Base-by-base conservation (phyloP, 2,329 filamentous ascomycete genomes). In the Fusarium burgessii region DNA sequence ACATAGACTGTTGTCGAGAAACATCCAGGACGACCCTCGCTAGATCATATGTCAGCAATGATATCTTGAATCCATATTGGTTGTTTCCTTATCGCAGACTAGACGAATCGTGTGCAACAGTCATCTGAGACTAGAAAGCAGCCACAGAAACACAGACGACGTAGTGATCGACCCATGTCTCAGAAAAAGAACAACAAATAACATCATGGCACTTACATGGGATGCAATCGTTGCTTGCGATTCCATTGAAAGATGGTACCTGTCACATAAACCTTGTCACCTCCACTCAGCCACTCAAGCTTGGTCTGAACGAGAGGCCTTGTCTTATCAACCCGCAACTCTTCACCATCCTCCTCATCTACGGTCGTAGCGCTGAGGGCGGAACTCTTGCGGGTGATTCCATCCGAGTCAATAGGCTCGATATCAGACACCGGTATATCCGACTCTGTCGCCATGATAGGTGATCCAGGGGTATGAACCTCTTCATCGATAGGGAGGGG, bases 221-320 rank as follows among this genome's bases (percentile, higher is more conserved):
- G 91, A 81, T 94, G 90, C 78, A 99, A 85, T 74, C 92, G 90
- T 79, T 95, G 97, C 83, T 98, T 98, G 80, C 92, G 92, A 82
- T 97, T 94, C 96, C 96, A 99, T 80, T 95, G 93, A 76, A 97
- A 97, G 78, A 98, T 98, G 23, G 96, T 98, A 72, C 95, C 95
- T 1, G 96, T 99, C 47, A 99, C 94, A 80, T 97, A 99, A 71
- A 98, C 90, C 81, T 95, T 97, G 62, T 97, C 93, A 63, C 93
- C 95, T 56, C 90, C 90, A 12, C 89, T 88, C 72, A 88, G 88
- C 96, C 96, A 99, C 81, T 97, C 93, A 63, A 99, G 90, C 62
- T 88, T 84, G 3, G 93, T 97, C 4, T 94, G 93, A 43, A 98
- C 93, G 11, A 93, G 93, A 41, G 92, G 92, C 68, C 91, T 88